These are phyloP conservation scores for Monascus ruber DNA, from an alignment of 2,329 filamentous ascomycete genomes.

Conservation along the genomic window DNA sequence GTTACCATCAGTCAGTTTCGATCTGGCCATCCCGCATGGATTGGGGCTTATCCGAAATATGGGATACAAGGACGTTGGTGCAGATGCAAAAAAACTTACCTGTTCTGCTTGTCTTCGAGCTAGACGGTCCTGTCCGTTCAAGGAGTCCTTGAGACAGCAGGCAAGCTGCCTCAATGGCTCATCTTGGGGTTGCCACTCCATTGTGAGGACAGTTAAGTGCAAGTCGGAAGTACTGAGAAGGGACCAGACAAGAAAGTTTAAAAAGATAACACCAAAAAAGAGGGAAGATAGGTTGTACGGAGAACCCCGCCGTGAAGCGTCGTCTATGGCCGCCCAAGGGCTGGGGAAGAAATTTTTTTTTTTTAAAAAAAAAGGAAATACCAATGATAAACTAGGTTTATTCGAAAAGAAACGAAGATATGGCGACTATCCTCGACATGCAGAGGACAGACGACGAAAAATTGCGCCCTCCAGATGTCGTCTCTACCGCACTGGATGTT, in stretches of 20 bases:
- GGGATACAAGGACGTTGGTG: neutral
- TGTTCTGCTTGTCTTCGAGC: conserved; percentile 82
- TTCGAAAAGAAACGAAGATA: no score
- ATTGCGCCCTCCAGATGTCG: no score
- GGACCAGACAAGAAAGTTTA: conserved; percentile 1
- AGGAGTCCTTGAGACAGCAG: conserved; percentile 78
- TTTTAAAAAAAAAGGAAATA: no score
- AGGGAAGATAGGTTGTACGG: conserved; percentile 1
- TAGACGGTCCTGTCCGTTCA: conserved; percentile 68
- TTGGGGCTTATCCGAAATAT: neutral
- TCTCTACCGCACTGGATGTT: no score
- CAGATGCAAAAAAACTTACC: conserved; percentile 42
- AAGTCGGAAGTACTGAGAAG: neutral
- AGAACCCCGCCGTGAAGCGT: neutral
- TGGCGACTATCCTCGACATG: no score
- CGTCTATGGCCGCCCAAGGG: no score
- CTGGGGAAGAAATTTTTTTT: no score
- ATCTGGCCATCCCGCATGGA: neutral
- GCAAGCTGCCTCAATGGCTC: conserved; percentile 84
- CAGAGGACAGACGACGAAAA: no score
- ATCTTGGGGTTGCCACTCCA: conserved; percentile 87
- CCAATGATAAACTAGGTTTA: no score
- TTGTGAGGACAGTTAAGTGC: conserved; percentile 30
- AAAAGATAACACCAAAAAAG: conserved; percentile 1
- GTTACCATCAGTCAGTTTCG: conserved; percentile 8